Base-by-base conservation (phyloP, 2,329 filamentous ascomycete species). In the Ophiostoma ulmi region DNA sequence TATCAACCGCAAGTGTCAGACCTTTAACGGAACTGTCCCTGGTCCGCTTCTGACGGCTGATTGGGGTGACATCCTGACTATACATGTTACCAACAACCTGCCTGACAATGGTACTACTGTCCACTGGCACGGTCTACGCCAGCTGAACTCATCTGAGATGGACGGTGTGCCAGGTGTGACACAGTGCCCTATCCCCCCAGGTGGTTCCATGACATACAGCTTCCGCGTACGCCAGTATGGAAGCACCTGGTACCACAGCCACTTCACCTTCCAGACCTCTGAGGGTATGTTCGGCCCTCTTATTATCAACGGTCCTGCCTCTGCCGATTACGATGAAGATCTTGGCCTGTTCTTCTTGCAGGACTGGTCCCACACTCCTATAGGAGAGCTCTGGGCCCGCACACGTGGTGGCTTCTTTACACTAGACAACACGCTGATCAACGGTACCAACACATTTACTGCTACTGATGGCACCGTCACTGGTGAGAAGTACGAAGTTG, bases 21-120 rank as follows among this genome's bases (percentile, higher is more conserved):
- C 26, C 22, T 74, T 79, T 73, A 79, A 79, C 71, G 78, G 78
- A 41, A 76, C 74, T 1, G 73, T 78, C 22, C 78, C 78, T 0
- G 78, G 78, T 5, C 78, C 78, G 0, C 74, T 75, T 13, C 75
- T 79, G 71, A 71, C 75, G n/a, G 78, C 77, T 36, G 76, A 78
- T 72, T 79, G 78, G 78, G 80, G 80, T 36, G 80, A 82, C 72
- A 76, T 75, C 1, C 74, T 81, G 66, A 87, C 86, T 36, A 85
- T 91, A 71, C 83, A 86, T 78, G 92, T 92, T 77, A 82, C 85
- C n/a, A 83, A 91, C 1, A 85, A 74, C 72, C 78, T 76, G 1
- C 82, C 81, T 11, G 78, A 76, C 39, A 81, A 81, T 72, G 79
- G 80, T 26, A 83, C 81, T 1, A 80, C 81, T 0, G 78, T 85